Evolutionary conservation across 2,329 filamentous ascomycete genomes (phyloP), one percentile per base, ranked within the genome.

Genomic region (Ceratocystis lukuohia): DNA sequence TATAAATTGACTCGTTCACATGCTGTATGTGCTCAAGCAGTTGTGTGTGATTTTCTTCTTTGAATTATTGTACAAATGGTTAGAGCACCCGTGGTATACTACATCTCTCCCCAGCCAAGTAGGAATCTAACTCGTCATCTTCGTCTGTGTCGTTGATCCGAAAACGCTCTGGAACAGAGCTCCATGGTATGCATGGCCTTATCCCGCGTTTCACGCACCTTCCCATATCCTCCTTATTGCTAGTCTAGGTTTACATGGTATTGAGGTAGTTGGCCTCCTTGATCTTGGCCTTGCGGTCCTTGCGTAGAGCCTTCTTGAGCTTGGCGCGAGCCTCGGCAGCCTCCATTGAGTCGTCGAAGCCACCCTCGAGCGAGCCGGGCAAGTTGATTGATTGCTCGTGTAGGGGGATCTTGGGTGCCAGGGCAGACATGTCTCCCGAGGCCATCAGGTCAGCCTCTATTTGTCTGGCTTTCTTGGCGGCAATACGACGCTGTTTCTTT

Each of bases 241-340:
- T 5, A 20, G 28, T 12, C 48, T 12, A 41, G 17, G 33, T 70
- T 78, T 80, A 85, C 88, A 92, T 90, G 56, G 85, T 84, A 82
- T 88, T 89, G 76, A 94, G 82, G 81, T 91, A 94, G 78, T 94
- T 94, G 74, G 77, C 77, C 80, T 94, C 89, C 84, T 92, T 93
- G 73, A 94, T 94, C 76, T 81, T 83, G 68, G 82, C 83, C 76
- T 87, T 84, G 74, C 89, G 80, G 78, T 91, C 88, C 74, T 82
- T 82, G 72, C 89, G 83, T 88, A 91, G 86, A 44, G 85, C 85
- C 76, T 80, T 83, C 70, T 80, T 87, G 72, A 92, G 77, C 71
- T 86, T 84, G 69, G 81, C 79, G 73, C 88, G 80, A 73, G 82
- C 78, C 37, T 74, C 71, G 8, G 74, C 76, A 44, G 82, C 81